Conservation (phyloP, 768 basidiomycete genomes). For the Coprinopsis cinerea region DNA sequence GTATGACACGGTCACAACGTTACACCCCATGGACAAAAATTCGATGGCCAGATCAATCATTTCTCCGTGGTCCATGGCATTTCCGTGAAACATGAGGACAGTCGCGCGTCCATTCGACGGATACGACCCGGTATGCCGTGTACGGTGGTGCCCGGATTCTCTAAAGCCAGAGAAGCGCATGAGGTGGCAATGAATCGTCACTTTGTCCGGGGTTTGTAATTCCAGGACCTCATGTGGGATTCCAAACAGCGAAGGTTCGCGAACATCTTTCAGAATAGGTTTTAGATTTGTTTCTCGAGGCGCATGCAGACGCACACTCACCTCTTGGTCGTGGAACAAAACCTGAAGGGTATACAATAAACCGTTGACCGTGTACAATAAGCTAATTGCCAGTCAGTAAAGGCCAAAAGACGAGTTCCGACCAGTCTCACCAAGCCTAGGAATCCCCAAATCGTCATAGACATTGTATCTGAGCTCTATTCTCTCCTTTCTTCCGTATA, state of each 20-base stretch:
- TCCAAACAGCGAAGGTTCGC: background rate
- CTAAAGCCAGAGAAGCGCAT: conserved; percentile 7
- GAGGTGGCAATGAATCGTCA: conserved; percentile 11
- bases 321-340: conserved; percentile 8
- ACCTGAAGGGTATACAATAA: conserved; percentile 12
- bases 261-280: conserved; percentile 1
- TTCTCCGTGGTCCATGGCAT: conserved; percentile 70
- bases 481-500: no score
- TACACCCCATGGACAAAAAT: conserved; percentile 69
- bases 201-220: conserved; percentile 10
- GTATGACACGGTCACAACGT: conserved; percentile 86
- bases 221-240: conserved; percentile 10
- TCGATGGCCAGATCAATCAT: conserved; percentile 60
- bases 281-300: background rate
- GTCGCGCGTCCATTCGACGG: conserved; percentile 41
- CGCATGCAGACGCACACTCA: background rate
- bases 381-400: conserved; percentile 5
- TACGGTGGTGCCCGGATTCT: background rate
- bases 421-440: no score
- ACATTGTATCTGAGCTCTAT: no score
- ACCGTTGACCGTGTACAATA: conserved; percentile 10
- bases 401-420: no score
- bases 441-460: no score
- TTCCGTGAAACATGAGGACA: conserved; percentile 85
- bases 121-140: background rate